These are phyloP conservation scores for Whalleya microplaca DNA, from an alignment of 2,329 filamentous ascomycete species.

Conservation along the genomic window DNA sequence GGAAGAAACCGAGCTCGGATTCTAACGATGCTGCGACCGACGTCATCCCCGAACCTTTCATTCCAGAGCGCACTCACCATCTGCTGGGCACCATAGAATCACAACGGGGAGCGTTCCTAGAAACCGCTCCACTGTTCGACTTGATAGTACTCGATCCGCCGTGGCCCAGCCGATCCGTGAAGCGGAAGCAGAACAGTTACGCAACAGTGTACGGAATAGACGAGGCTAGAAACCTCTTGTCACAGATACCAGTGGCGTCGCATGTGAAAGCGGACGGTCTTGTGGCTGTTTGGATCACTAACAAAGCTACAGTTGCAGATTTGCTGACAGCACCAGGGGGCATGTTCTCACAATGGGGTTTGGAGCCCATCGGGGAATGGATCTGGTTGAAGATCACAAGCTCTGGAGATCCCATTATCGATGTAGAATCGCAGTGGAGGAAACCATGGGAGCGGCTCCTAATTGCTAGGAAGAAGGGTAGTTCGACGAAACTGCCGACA, in stretches of 20 bases:
- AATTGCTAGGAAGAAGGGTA: slow-evolving; percentile 54
- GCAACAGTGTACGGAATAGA: slow-evolving; percentile 48
- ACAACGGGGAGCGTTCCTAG: slow-evolving; percentile 45
- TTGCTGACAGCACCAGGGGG: slow-evolving; percentile 58
- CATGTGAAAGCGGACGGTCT: slow-evolving; percentile 59
- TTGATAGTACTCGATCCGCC: slow-evolving; percentile 76
- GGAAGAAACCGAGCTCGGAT: slow-evolving; percentile 11
- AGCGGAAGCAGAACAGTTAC: slow-evolving; percentile 59
- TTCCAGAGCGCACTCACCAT: slow-evolving; percentile 49
- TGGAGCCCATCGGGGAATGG: slow-evolving; percentile 72
- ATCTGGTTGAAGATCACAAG: slow-evolving; percentile 76
- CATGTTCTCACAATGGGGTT: slow-evolving; percentile 68
- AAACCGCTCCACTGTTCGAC: slow-evolving; percentile 59
- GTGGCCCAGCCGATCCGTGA: slow-evolving; percentile 79
- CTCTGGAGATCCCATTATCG: slow-evolving; percentile 65
- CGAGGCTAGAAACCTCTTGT: slow-evolving; percentile 55
- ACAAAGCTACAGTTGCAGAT: slow-evolving; percentile 63
- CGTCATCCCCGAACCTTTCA: slow-evolving; percentile 23
- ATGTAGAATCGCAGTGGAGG: slow-evolving; percentile 64
- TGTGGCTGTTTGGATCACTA: slow-evolving; percentile 78
- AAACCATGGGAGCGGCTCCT: slow-evolving; percentile 79
- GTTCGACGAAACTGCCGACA: slow-evolving; percentile 36
- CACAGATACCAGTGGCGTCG: slow-evolving; percentile 57
- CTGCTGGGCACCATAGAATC: slow-evolving; percentile 54
- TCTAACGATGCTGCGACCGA: slow-evolving; percentile 5